Base-by-base conservation (phyloP, 495 filamentous ascomycete genomes). In the Hapsidospora chrysogenum region DNA sequence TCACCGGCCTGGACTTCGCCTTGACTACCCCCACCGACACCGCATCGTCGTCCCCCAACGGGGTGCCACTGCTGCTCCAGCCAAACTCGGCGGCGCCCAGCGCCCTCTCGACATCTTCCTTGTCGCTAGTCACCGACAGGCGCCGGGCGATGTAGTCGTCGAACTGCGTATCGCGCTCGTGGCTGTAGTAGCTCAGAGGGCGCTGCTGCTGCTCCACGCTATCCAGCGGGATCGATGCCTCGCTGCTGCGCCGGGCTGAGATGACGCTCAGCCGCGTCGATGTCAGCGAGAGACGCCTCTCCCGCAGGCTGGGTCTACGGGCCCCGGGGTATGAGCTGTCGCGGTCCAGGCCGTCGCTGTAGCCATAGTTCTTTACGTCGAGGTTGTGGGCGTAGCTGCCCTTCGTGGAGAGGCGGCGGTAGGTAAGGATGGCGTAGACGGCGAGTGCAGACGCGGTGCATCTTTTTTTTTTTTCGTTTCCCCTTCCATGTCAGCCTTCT, bases 341-440 rank as follows among this genome's bases (percentile, higher is more conserved):
- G 21, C 10, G 21, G 4, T 27, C 22, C 21, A 35, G 33, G 14
- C 41, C 35, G 36, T 39, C 43, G 21, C 33, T 32, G 35, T 45
- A 55, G 11, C 50, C 47, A 25, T 50, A 57, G n/a, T 36, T 33
- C 29, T 54, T 52, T 20, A 49, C 36, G 45, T 55, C 52, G 14
- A 41, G 37, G n/a, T 53, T 51, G 8, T 57, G 41, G 37, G 55
- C 46, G 40, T 63, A 64, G 21, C 57, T 56, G 22, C 64, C 63
- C 33, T 59, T 63, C 19, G 46, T 48, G 9, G 58, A 41, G 9
- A 59, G 40, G 1, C 56, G 57, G 16, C 60, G 58, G 37, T 55
- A 64, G 11, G 48, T 54, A 17, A 41, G 27, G 30, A 60, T 14
- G 13, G 61, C 38, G 47, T 66, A 66, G 33, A 54, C 37, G 13